A percentile compares a stretch with the other conserved stretches of the same genome.
Conservation (phyloP, 176 grass and related monocot species). For the Oryza rufipogon region DNA sequence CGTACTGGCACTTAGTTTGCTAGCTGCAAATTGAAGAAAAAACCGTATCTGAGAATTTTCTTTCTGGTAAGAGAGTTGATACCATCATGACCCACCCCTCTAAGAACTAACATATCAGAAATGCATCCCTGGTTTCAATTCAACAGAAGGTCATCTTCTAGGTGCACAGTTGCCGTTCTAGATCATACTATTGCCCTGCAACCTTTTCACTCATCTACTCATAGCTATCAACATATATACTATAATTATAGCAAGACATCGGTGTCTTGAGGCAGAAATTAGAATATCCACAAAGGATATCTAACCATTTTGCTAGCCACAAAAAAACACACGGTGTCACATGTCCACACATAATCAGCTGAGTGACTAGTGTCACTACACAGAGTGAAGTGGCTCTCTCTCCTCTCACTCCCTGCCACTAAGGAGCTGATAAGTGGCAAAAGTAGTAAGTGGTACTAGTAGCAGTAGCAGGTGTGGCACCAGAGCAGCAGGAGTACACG, state of each 20-base stretch:
- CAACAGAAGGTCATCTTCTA: constrained; percentile 1
- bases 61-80: background rate
- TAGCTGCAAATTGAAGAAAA: background rate
- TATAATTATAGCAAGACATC: background rate
- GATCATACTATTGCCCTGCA: background rate
- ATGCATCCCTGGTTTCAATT: background rate
- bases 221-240: background rate
- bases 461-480: background rate
- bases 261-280: background rate
- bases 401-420: constrained; percentile 23
- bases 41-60: background rate
- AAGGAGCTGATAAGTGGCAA: constrained; percentile 19
- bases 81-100: background rate
- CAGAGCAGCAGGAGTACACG: background rate
- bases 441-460: constrained; percentile 1
- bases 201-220: constrained; percentile 14
- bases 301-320: constrained; percentile 28
- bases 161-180: background rate
- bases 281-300: constrained; percentile 6
- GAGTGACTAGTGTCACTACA: background rate
- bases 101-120: background rate
- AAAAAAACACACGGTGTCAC: background rate
- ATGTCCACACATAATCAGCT: constrained; percentile 2
- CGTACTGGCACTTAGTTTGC: background rate
- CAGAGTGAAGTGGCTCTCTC: constrained; percentile 35